phyloP scores from a whole-genome alignment of 768 basidiomycete genomes.

The Chalciporus piperatus region DNA sequence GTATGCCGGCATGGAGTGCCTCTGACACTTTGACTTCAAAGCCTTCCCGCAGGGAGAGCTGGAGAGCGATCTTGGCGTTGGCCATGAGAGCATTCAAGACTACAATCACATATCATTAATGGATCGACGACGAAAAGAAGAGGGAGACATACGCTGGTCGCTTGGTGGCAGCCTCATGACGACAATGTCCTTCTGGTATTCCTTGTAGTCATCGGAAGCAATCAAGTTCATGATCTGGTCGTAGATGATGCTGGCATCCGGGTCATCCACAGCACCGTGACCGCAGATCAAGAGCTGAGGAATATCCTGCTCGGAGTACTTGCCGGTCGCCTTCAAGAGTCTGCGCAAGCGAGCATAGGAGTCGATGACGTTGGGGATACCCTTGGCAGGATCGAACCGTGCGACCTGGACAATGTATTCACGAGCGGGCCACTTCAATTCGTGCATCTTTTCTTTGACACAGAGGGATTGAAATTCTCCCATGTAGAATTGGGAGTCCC shows the following conservation, averaged over 20 bases:
- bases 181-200: constrained; percentile 61
- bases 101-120: constrained; percentile 24
- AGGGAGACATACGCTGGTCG: constrained; percentile 62
- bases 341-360: constrained; percentile 83
- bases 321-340: constrained; percentile 47
- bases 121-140: neutral
- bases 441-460: constrained; percentile 74
- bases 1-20: constrained; percentile 87
- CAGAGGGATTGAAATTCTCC: constrained; percentile 82
- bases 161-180: constrained; percentile 82
- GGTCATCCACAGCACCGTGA: constrained; percentile 93
- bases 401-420: constrained; percentile 91
- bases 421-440: constrained; percentile 74
- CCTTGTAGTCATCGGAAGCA: constrained; percentile 46
- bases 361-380: constrained; percentile 81
- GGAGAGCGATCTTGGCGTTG: constrained; percentile 85
- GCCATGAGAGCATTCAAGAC: constrained; percentile 88
- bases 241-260: constrained; percentile 90
- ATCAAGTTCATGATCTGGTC: constrained; percentile 71
- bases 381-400: constrained; percentile 89
- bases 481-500: constrained; percentile 90
- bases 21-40: constrained; percentile 98
- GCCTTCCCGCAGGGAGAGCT: constrained; percentile 91
- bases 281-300: constrained; percentile 84
- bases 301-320: constrained; percentile 46